Conservation (phyloP, 164 flowering plant genomes). For the Magnolia sinica region DNA sequence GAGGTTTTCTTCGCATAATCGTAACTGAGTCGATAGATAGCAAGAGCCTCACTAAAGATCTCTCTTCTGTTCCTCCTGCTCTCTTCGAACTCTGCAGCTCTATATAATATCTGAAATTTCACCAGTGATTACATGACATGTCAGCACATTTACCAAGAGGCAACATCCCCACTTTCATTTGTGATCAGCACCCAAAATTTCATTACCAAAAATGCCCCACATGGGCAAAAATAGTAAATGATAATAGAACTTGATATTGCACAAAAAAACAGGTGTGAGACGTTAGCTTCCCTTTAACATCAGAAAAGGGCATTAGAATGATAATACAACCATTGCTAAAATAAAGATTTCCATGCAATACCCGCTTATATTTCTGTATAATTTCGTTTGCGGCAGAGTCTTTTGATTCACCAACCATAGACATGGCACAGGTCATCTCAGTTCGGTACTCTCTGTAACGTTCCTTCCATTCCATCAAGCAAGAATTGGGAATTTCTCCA, state of each 20-base stretch:
- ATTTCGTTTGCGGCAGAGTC: conserved; percentile 37
- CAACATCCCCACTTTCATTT: not conserved
- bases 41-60: conserved; percentile 57
- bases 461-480: conserved; percentile 31
- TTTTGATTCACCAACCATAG: conserved; percentile 15
- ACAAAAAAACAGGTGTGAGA: not conserved
- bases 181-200: not conserved
- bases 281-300: not conserved
- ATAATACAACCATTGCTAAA: not conserved
- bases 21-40: conserved; percentile 54
- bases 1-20: conserved; percentile 30
- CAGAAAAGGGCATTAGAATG: not conserved
- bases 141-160: not conserved
- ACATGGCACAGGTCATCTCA: conserved; percentile 56
- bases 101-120: conserved; percentile 50
- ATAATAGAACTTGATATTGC: not conserved
- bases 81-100: conserved; percentile 43
- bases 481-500: conserved; percentile 29
- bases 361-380: conserved; percentile 60
- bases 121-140: not conserved
- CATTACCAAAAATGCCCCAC: no score
- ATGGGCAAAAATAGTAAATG: not conserved
- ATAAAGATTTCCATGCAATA: conserved; percentile 9
- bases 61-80: conserved; percentile 37
- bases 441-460: conserved; percentile 40